Evolutionary conservation across 139 green algal species (phyloP).

Genomic region (Nannochloris sp.): DNA sequence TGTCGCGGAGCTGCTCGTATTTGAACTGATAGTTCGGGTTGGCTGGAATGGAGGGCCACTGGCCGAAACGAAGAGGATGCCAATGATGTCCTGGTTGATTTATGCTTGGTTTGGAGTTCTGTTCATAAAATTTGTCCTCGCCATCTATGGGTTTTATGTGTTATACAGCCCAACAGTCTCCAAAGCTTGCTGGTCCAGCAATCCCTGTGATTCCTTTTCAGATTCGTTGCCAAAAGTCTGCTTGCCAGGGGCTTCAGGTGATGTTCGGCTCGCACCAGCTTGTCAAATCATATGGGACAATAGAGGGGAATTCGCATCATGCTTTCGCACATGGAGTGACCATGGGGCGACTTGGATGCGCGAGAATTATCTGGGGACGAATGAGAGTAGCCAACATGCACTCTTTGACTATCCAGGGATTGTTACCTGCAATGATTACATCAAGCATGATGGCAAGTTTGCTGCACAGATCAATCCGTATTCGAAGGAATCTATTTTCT

Average conservation of each 20-base stretch:
- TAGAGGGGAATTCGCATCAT: conserved; percentile 2
- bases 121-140: background rate
- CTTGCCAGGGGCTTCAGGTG: background rate
- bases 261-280: background rate
- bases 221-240: background rate
- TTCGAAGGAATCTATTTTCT: background rate
- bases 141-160: background rate
- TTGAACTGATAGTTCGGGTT: background rate
- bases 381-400: background rate
- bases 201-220: conserved; percentile 16
- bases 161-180: background rate
- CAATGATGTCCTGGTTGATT: background rate
- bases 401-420: background rate
- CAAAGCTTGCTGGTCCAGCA: conserved; percentile 12
- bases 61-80: background rate
- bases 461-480: background rate
- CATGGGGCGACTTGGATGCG: background rate
- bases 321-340: conserved; percentile 4
- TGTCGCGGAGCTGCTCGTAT: background rate
- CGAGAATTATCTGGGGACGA: background rate
- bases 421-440: background rate
- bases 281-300: background rate
- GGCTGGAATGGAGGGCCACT: conserved; percentile 2
- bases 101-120: background rate
- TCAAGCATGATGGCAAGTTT: background rate